phyloP scores from a whole-genome alignment of 2,329 filamentous ascomycete species.

The Xylariaceae sp. region DNA sequence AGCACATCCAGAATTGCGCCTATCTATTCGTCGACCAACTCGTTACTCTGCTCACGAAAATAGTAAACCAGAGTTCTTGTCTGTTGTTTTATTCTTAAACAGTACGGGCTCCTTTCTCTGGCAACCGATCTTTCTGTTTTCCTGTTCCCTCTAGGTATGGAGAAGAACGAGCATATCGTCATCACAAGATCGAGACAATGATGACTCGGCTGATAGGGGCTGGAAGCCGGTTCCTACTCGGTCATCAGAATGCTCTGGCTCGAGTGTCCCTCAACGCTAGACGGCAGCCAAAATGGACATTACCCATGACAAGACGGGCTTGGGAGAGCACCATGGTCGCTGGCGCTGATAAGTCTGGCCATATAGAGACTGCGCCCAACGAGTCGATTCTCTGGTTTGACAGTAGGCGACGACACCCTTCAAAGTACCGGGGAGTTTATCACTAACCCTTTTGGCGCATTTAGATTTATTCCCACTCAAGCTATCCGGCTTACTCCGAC shows the following conservation, averaged over 20 bases:
- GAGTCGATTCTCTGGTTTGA: conserved; percentile 88
- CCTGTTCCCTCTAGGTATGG: conserved; percentile 2
- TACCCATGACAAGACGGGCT: conserved; percentile 17
- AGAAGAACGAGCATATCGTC: not conserved
- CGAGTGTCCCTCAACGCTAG: conserved; percentile 14
- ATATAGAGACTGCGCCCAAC: conserved; percentile 69
- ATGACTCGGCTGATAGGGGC: conserved; percentile 26
- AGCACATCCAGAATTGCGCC: not conserved
- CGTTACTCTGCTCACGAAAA: no score
- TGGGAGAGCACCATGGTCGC: conserved; percentile 39
- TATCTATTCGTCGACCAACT: no score
- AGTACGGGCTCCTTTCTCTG: not conserved
- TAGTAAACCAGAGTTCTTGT: no score
- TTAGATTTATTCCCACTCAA: conserved; percentile 79
- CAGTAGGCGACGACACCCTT: conserved; percentile 49
- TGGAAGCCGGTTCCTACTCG: conserved; percentile 33
- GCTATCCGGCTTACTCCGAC: conserved; percentile 46
- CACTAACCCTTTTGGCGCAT: not conserved
- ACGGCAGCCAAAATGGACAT: conserved; percentile 20
- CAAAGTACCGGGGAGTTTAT: not conserved
- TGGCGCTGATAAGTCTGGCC: conserved; percentile 65
- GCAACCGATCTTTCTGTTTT: not conserved
- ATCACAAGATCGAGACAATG: conserved; percentile 5
- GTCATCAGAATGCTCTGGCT: conserved; percentile 28
- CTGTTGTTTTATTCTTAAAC: not conserved